Percentiles rank a stretch among this genome's conserved stretches.
These are phyloP conservation scores for Viridothelium virens DNA, from an alignment of 495 filamentous ascomycete genomes.

Conservation along the genomic window DNA sequence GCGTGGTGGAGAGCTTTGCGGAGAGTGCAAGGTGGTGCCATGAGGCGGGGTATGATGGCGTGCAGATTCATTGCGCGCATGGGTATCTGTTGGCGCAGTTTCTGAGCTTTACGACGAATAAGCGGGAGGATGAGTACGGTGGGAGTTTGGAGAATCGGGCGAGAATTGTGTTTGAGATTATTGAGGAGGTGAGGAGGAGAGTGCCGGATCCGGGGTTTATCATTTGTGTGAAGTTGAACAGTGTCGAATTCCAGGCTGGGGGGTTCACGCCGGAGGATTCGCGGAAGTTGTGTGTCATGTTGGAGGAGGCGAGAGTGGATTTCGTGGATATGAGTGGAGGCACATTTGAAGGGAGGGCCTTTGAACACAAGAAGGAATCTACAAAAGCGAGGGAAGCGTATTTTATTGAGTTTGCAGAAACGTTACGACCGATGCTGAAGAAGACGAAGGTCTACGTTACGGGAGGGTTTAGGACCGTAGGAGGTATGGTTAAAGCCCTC, in stretches of 20 bases:
- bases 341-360: slow-evolving; percentile 52
- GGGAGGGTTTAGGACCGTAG: slow-evolving; percentile 52
- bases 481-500: slow-evolving; percentile 51
- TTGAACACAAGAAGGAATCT: slow-evolving; percentile 46
- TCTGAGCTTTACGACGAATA: slow-evolving; percentile 31
- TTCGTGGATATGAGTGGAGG: slow-evolving; percentile 59
- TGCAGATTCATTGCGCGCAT: slow-evolving; percentile 31
- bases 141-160: slow-evolving; percentile 30
- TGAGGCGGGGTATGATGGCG: slow-evolving; percentile 27
- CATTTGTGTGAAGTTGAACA: slow-evolving; percentile 59
- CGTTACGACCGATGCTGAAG: slow-evolving; percentile 45
- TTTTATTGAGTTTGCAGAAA: slow-evolving; percentile 59
- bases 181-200: slow-evolving; percentile 24
- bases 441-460: slow-evolving; percentile 54
- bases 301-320: slow-evolving; percentile 52
- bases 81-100: slow-evolving; percentile 36
- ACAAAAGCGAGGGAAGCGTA: slow-evolving; percentile 54
- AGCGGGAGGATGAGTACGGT: slow-evolving; percentile 33
- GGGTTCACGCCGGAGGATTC: slow-evolving; percentile 52
- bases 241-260: slow-evolving; percentile 56
- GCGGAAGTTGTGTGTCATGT: slow-evolving; percentile 43
- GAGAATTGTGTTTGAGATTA: slow-evolving; percentile 32
- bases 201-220: slow-evolving; percentile 41
- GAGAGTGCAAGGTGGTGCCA: slow-evolving; percentile 22
- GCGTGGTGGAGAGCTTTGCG: slow-evolving; percentile 23